phyloP scores from a whole-genome alignment of 1,284 basidiomycete species.

The Cryptococcus sp. region DNA sequence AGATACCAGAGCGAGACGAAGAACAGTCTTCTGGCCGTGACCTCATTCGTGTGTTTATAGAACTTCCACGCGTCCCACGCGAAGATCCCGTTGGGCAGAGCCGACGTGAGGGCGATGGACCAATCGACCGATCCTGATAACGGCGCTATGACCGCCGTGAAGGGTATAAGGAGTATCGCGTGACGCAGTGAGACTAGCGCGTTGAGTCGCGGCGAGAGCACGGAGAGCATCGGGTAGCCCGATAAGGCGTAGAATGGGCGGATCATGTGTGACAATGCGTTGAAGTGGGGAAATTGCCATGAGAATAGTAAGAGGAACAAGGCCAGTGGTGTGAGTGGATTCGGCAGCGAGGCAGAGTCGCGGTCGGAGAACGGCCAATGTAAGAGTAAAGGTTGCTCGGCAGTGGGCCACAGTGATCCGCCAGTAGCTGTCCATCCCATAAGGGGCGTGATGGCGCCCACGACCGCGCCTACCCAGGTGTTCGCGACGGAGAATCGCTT shows the following conservation, averaged over 20 bases:
- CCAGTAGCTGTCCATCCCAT: constrained; percentile 99
- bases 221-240: constrained; percentile 91
- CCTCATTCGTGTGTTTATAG: constrained; percentile 67
- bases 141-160: constrained; percentile 79
- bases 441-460: constrained; percentile 89
- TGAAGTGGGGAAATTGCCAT: constrained; percentile 99
- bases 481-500: constrained; percentile 88
- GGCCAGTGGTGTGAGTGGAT: constrained; percentile 72
- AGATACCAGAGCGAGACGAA: constrained; percentile 88
- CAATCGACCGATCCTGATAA: constrained; percentile 84
- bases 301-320: constrained; percentile 83
- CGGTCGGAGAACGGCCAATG: constrained; percentile 29
- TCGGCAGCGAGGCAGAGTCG: constrained; percentile 49
- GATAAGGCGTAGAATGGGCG: constrained; percentile 88
- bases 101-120: constrained; percentile 76
- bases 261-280: constrained; percentile 84
- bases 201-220: constrained; percentile 77
- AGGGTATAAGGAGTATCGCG: constrained; percentile 72
- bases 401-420: constrained; percentile 69
- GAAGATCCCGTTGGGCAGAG: constrained; percentile 75
- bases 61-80: constrained; percentile 72
- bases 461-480: constrained; percentile 93
- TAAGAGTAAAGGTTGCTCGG: constrained; percentile 59
- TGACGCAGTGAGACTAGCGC: constrained; percentile 84
- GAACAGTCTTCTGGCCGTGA: constrained; percentile 75